phyloP scores from a whole-genome alignment of 2,329 filamentous ascomycete genomes.

The Didymella lethalis region DNA sequence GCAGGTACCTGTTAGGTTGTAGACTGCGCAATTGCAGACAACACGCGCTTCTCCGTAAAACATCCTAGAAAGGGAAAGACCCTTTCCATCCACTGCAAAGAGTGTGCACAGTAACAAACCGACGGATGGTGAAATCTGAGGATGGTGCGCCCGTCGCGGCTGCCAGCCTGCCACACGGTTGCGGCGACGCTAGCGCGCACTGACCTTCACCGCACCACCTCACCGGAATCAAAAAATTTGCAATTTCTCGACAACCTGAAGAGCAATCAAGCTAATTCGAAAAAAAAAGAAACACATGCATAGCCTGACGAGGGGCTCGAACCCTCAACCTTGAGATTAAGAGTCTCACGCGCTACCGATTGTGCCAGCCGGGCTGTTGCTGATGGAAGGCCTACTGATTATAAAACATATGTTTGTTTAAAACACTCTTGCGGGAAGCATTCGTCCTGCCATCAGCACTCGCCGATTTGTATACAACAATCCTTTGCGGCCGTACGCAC shows the following conservation, averaged over 20 bases:
- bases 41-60: neutral
- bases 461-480: too few species aligned
- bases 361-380: constrained; percentile 37
- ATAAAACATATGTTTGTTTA: too few species aligned
- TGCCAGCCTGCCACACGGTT: neutral
- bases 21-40: neutral
- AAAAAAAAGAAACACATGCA: neutral
- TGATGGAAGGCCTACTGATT: neutral
- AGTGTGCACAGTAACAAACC: neutral
- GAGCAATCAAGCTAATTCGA: neutral
- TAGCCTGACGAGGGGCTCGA: constrained; percentile 57
- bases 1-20: neutral
- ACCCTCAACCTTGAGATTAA: constrained; percentile 53
- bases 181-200: neutral
- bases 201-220: constrained; percentile 1
- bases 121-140: neutral
- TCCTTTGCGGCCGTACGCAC: neutral
- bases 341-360: constrained; percentile 33
- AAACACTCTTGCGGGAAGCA: too few species aligned
- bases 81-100: neutral
- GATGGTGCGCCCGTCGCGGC: neutral
- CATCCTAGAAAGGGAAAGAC: neutral
- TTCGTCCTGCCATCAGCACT: too few species aligned
- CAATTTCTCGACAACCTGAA: constrained; percentile 1
- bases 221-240: neutral